Evolutionary conservation across 768 basidiomycete genomes (phyloP).

Genomic region (Sutorius australiensis): DNA sequence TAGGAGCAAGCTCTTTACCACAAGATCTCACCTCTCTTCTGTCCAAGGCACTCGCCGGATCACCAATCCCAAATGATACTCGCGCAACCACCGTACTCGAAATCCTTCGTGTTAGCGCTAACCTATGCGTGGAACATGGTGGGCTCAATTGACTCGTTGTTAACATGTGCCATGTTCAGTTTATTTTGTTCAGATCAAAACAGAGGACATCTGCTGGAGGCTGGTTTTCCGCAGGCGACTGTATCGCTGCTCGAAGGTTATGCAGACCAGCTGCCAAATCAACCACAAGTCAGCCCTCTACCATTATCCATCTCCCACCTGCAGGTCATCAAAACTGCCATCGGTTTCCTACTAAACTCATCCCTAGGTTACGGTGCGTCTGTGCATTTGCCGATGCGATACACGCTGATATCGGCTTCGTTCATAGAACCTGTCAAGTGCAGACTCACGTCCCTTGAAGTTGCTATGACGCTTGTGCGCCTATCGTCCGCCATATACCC

Average conservation of each 20-base stretch:
- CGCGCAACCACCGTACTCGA: constrained; percentile 57
- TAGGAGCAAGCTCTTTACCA: constrained; percentile 65
- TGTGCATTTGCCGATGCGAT: background rate
- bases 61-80: constrained; percentile 41
- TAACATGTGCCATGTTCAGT: constrained; percentile 2
- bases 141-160: constrained; percentile 18
- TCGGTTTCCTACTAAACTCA: constrained; percentile 77
- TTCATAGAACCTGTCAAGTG: constrained; percentile 64
- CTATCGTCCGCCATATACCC: constrained; percentile 69
- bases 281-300: constrained; percentile 38
- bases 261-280: constrained; percentile 40
- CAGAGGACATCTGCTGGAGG: constrained; percentile 65
- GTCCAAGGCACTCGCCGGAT: constrained; percentile 48
- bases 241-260: constrained; percentile 69
- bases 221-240: constrained; percentile 63
- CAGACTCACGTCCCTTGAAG: constrained; percentile 64
- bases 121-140: constrained; percentile 84
- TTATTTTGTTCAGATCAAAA: constrained; percentile 58
- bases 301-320: constrained; percentile 59
- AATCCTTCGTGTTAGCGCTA: constrained; percentile 74
- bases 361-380: constrained; percentile 70
- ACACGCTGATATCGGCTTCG: constrained; percentile 1
- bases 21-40: constrained; percentile 62
- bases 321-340: constrained; percentile 68
- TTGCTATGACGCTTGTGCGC: constrained; percentile 63